Evolutionary conservation across 352 stramenopile species (phyloP).

Genomic region (Pythium aristosporum): DNA sequence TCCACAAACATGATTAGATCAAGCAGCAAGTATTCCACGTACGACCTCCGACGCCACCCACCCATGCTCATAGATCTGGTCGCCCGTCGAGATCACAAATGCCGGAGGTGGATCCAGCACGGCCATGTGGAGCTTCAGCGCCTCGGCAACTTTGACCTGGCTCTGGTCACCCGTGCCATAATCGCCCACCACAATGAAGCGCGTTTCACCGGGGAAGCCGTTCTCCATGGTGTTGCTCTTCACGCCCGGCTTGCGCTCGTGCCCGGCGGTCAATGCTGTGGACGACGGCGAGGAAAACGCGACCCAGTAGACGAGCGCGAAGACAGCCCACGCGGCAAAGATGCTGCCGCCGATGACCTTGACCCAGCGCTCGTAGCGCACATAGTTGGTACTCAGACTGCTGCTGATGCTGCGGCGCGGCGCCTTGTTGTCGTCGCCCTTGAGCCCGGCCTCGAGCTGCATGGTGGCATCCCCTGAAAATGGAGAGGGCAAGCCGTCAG

Average conservation of each 20-base stretch:
- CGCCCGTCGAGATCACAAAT: constrained; percentile 82
- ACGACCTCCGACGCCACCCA: constrained; percentile 22
- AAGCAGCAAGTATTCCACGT: background rate
- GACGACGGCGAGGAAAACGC: background rate
- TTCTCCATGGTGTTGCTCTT: constrained; percentile 30
- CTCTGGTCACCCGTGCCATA: constrained; percentile 69
- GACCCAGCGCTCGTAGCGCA: constrained; percentile 62
- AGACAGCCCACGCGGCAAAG: constrained; percentile 59
- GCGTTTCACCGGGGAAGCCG: constrained; percentile 56
- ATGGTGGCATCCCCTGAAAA: constrained; percentile 15
- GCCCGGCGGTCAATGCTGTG: constrained; percentile 8
- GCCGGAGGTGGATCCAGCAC: constrained; percentile 57
- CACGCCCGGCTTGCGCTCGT: constrained; percentile 6
- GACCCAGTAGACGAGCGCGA: constrained; percentile 54
- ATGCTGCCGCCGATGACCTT: constrained; percentile 51
- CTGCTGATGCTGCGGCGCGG: constrained; percentile 27
- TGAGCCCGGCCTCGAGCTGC: constrained; percentile 58
- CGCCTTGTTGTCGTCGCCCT: constrained; percentile 54
- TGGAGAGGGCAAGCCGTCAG: background rate
- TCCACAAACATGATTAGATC: background rate
- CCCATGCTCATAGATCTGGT: constrained; percentile 87
- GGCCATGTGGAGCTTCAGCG: constrained; percentile 56
- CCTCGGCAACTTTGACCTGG: constrained; percentile 61
- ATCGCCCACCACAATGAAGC: constrained; percentile 82
- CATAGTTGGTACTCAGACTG: constrained; percentile 25